Percentiles rank a stretch among this genome's conserved stretches.
Conservation (phyloP, 768 basidiomycete genomes). For the Cubamyces sp. region DNA sequence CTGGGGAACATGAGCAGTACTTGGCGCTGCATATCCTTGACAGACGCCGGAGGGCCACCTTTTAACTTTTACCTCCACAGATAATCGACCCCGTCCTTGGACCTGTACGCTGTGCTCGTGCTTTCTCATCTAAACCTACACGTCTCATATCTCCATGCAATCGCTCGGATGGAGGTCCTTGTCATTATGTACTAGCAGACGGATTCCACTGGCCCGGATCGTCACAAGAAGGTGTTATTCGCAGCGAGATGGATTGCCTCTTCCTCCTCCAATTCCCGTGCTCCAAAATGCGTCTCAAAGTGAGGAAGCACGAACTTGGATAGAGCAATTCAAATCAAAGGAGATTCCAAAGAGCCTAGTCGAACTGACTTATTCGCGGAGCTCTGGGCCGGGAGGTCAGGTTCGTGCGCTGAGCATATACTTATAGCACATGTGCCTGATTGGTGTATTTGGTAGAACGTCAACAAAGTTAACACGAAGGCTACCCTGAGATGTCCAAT, state of each 20-base stretch:
- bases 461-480: conserved; percentile 90
- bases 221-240: background rate
- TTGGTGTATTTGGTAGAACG: conserved; percentile 55
- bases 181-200: background rate
- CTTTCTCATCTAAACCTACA: no score
- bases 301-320: conserved; percentile 55
- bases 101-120: no score
- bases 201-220: background rate
- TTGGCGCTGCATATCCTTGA: no score
- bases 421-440: background rate
- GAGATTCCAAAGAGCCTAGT: conserved; percentile 57
- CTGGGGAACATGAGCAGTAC: no score
- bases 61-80: no score
- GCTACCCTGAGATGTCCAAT: conserved; percentile 65
- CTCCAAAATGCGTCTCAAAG: conserved; percentile 35
- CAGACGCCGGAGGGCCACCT: no score
- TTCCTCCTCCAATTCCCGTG: conserved; percentile 45
- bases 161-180: no score
- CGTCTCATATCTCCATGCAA: no score
- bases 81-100: no score
- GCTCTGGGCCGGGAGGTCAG: conserved; percentile 87
- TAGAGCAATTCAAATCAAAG: conserved; percentile 48
- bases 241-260: conserved; percentile 29
- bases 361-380: conserved; percentile 70
- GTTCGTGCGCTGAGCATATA: conserved; percentile 40